Evolutionary conservation across 73 alveolate species (phyloP).

Genomic region (Symbiodinium natans): DNA sequence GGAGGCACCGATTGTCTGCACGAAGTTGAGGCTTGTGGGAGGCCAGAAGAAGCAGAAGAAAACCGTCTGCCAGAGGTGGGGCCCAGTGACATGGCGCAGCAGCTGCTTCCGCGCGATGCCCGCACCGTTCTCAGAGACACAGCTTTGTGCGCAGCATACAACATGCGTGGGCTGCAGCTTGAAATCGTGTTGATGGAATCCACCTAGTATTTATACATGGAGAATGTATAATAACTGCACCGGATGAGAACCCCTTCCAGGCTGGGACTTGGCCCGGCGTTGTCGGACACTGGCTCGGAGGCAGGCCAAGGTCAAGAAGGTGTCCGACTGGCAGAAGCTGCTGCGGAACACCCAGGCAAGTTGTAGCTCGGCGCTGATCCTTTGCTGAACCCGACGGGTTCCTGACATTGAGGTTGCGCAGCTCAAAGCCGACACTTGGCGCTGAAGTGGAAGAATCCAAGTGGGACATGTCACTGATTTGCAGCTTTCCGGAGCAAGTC

Average conservation of each 20-base stretch:
- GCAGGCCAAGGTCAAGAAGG: background rate
- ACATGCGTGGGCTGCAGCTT: background rate
- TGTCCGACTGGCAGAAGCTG: slow-evolving; percentile 26
- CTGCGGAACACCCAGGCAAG: slow-evolving; percentile 46
- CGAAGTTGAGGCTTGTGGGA: too few species aligned
- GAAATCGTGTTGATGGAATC: background rate
- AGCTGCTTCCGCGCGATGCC: slow-evolving; percentile 35
- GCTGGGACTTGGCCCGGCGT: slow-evolving; percentile 77
- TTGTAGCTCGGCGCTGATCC: background rate
- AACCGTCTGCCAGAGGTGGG: background rate
- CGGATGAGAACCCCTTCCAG: background rate
- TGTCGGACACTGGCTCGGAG: slow-evolving; percentile 64
- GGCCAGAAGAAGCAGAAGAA: too few species aligned
- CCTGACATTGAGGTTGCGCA: background rate
- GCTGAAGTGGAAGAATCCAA: too few species aligned
- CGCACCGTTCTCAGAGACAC: slow-evolving; percentile 10
- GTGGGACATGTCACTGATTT: too few species aligned
- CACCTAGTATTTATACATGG: background rate
- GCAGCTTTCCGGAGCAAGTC: too few species aligned
- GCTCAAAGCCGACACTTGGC: background rate
- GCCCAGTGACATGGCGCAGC: background rate
- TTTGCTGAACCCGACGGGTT: background rate
- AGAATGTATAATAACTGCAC: background rate
- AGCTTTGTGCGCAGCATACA: background rate
- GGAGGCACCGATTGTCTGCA: slow-evolving; percentile 55